Evolutionary conservation across 768 basidiomycete genomes (phyloP), one percentile per base, ranked within the genome.

Genomic region (Pleurotus cornucopiae): DNA sequence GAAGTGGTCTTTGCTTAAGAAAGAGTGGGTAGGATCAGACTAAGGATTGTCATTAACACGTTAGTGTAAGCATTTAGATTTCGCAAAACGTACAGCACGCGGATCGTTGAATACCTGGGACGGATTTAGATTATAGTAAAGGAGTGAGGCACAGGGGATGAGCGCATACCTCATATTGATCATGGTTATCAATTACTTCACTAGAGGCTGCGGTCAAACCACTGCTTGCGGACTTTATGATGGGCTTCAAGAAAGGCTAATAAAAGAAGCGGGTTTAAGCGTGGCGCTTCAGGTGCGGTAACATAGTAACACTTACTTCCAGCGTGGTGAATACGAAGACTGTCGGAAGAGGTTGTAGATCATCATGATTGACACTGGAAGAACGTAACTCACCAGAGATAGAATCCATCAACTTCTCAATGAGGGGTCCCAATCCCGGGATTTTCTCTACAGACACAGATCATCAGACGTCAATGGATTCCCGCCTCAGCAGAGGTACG

Each of bases 1-100:
- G 62, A 92, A 92, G 63, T 94, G 90, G 65, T 94, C 91, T 72
- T 93, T 93, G 66, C 88, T 91, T 69, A 94, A 69, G 76, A 91
- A 90, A 2, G 89, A 92, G 66, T 93, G 91, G 2, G 91, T 94
- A 2, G 91, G 91, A 66, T 94, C 91, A 34, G 86, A 88, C 84
- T 90, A 62, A 1, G n/a, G 23, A 26, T 34, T 26, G 37, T 14
- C 21, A 41, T 2, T 45, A 46, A 20, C n/a, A 64, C 48, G 30
- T 48, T 47, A 46, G n/a, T 41, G 37, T 4, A 23, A 5, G 45
- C 14, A 23, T 23, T 23, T 41, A 46, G 14, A 59, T 13, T 65
- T 67, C 5, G 57, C 62, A 66, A 34, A 9, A 76, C 77, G 65
- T 61, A 89, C 88, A 12, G 90, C 88, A 57, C 81, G 73, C 1